A percentile compares a stretch with the other conserved stretches of the same genome.
Evolutionary conservation across 176 grass and related monocot species (phyloP).

Genomic region (Bothriochloa decipiens): DNA sequence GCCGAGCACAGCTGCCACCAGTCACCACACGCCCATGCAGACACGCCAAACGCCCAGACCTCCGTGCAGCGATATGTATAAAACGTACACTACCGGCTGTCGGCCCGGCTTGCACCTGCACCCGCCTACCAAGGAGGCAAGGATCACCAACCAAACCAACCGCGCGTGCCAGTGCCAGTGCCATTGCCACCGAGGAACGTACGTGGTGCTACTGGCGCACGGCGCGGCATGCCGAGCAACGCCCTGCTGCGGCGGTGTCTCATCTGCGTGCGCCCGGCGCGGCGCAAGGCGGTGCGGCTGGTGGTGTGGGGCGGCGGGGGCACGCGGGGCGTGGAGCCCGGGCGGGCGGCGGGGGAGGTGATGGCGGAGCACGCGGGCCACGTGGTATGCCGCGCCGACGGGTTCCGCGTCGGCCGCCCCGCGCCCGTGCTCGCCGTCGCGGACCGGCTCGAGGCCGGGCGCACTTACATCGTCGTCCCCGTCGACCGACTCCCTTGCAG

Average conservation of each 20-base stretch:
- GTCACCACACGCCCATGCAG: not conserved
- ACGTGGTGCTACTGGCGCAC: not conserved
- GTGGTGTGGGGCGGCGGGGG: slow-evolving; percentile 74
- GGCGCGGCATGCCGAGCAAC: slow-evolving; percentile 11
- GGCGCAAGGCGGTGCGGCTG: slow-evolving; percentile 30
- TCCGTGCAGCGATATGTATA: slow-evolving; percentile 6
- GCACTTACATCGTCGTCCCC: slow-evolving; percentile 71
- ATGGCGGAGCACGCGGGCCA: slow-evolving; percentile 51
- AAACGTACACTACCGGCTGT: not conserved
- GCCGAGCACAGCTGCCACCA: too few species aligned
- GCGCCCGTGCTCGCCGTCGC: slow-evolving; percentile 55
- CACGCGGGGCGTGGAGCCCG: not conserved
- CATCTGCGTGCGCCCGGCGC: not conserved
- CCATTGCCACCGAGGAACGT: not conserved
- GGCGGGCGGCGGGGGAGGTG: slow-evolving; percentile 50
- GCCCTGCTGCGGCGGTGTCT: slow-evolving; percentile 31
- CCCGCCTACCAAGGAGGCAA: too few species aligned
- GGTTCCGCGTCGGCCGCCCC: slow-evolving; percentile 63
- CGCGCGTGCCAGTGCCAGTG: too few species aligned
- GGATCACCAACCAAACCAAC: too few species aligned
- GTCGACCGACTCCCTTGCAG: slow-evolving; percentile 54
- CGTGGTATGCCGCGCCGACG: slow-evolving; percentile 68
- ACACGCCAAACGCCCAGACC: slow-evolving; percentile 15
- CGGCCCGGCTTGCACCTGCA: too few species aligned
- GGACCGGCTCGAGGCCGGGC: slow-evolving; percentile 52